Base-by-base conservation (phyloP, 1,284 basidiomycete species). In the Ustilago bromivora region DNA sequence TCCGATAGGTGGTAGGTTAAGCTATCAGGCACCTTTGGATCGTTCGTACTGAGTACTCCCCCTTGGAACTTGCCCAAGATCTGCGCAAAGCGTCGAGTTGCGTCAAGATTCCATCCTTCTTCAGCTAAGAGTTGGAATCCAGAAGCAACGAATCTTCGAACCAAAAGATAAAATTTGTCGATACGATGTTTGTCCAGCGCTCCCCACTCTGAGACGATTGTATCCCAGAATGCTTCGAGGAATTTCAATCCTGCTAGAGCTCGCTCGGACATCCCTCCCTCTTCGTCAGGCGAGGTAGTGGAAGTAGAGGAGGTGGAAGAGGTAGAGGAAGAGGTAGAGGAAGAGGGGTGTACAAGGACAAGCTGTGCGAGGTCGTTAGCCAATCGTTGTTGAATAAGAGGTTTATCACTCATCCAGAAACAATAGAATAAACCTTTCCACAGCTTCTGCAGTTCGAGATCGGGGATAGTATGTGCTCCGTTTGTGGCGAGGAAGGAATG, bases 371-470 rank as follows among this genome's bases (percentile, higher is more conserved):
- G 88, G 81, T 96, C 94, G 10, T 89, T 88, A 0, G 96, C 95
- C 8, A 99, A 90, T 4, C 91, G 91, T 87, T 99, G 97, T 86
- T 99, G 96, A 5, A 99, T 92, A 3, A 96, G 89, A 7, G 96
- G 96, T 86, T 99, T 99, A 88, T 99, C 96, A 3, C 95, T 98
- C 95, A 98, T 98, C 96, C 96, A 99, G 87, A 96, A 98, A 65
- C 84, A 98, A 87, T 98, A 98, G 87, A 97, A 99, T 59, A 99
- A 90, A 0, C 96, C 96, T 87, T 98, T 98, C 96, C 96, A 98
- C 41, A 98, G 87, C 87, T 95, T 97, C 69, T 91, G 90, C 91
- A 98, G 92, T 85, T 98, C 96, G 32, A 88, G 64, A 63, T 91
- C 90, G 19, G 90, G 87, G 49, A 95, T 79, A 80, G 58, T 66